Percentiles rank a stretch among this genome's conserved stretches.
phyloP scores from a whole-genome alignment of 176 grass and related monocot species.

The Hordeum vulgare region DNA sequence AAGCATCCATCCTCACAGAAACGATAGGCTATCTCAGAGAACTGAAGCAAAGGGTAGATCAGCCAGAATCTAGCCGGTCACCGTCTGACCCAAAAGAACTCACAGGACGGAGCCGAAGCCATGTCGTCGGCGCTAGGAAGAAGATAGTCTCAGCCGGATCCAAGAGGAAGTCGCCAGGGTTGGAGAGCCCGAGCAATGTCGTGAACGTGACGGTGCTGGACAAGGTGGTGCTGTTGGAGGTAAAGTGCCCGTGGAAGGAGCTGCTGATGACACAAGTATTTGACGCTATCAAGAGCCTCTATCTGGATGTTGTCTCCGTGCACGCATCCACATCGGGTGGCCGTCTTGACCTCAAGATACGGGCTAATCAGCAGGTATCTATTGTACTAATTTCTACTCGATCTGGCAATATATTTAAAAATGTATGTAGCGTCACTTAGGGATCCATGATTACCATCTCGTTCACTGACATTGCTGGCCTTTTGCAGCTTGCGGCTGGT shows the following conservation, averaged over 20 bases:
- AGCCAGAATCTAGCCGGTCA: constrained; percentile 39
- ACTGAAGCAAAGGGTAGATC: constrained; percentile 53
- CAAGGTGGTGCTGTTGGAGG: constrained; percentile 43
- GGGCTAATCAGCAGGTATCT: constrained; percentile 45
- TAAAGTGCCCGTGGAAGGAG: constrained; percentile 73
- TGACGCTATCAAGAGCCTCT: constrained; percentile 50
- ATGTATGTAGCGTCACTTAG: not conserved
- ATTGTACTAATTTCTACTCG: no score
- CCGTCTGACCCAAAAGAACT: not conserved
- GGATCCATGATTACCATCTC: not conserved
- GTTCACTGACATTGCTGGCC: not conserved
- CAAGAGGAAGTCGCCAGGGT: constrained; percentile 27
- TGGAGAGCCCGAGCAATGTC: constrained; percentile 16
- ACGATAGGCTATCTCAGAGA: constrained; percentile 68
- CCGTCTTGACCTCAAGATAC: constrained; percentile 47
- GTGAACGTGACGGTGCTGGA: constrained; percentile 51
- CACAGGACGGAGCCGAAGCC: not conserved
- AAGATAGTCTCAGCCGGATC: not conserved
- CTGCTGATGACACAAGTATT: constrained; percentile 54
- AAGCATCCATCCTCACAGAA: constrained; percentile 67
- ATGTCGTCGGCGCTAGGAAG: not conserved
- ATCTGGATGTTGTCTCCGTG: constrained; percentile 58
- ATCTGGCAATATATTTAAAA: no score
- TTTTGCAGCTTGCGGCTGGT: constrained; percentile 28
- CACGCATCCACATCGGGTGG: constrained; percentile 42